These are phyloP conservation scores for Apiotrichum akiyoshidainum DNA, from an alignment of 1,284 basidiomycete species.

Conservation along the genomic window DNA sequence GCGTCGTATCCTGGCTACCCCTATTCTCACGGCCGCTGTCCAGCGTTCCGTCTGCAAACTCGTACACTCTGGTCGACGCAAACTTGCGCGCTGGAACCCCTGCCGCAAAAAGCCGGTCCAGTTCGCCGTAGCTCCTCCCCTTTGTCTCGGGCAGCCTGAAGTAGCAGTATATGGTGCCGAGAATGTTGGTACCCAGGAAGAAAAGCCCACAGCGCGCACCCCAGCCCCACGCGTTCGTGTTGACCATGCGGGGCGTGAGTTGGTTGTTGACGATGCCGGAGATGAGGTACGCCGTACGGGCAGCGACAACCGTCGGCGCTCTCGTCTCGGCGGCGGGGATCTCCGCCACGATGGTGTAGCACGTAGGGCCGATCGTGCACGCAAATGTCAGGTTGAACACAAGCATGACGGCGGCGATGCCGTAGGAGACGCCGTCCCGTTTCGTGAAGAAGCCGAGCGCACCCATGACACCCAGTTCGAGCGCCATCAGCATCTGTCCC, in stretches of 20 bases:
- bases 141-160: constrained; percentile 50
- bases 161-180: constrained; percentile 27
- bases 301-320: constrained; percentile 53
- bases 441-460: constrained; percentile 37
- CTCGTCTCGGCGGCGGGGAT: constrained; percentile 25
- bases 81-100: constrained; percentile 36
- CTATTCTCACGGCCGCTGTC: neutral
- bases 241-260: constrained; percentile 52
- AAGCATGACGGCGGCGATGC: constrained; percentile 34
- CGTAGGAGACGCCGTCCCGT: constrained; percentile 26
- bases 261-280: constrained; percentile 42
- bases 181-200: constrained; percentile 17
- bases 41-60: neutral
- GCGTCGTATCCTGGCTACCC: neutral
- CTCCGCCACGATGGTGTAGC: constrained; percentile 25
- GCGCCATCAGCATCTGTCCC: constrained; percentile 18
- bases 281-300: constrained; percentile 50
- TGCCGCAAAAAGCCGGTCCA: constrained; percentile 45
- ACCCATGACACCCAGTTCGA: constrained; percentile 20
- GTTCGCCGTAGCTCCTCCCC: constrained; percentile 45
- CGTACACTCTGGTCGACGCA: constrained; percentile 17
- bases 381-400: constrained; percentile 29
- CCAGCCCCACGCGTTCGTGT: constrained; percentile 52
- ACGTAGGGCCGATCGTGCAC: constrained; percentile 29
- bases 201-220: constrained; percentile 49